Evolutionary conservation across 306 rosid species (phyloP), one percentile per base, ranked within the genome.

Genomic region (Vicia sativa): DNA sequence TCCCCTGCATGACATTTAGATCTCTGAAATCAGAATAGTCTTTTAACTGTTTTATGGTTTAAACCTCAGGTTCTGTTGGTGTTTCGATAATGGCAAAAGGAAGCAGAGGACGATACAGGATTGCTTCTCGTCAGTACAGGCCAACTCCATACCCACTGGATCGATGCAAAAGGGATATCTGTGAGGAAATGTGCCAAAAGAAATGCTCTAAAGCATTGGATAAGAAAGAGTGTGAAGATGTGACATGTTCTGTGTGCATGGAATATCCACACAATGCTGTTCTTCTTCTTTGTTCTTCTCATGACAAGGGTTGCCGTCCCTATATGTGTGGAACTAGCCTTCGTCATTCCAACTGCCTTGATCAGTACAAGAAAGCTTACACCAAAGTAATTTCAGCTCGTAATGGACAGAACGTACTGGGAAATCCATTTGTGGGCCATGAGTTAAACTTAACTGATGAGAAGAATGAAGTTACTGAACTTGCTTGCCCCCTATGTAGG

Each of bases 231-330:
- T 91, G 83, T 81, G 91, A 95, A 72, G 96, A 91, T 64, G 92
- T 88, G 41, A 91, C 95, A 2, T 95, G 99, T 77, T 90, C 99
- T 16, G 97, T 95, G 63, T 91, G 99, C 79, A 95, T 95, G 96
- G 99, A 95, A 74, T 90, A 42, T 77, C 99, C 99, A 55, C 99
- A 95, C 83, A 91, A 91, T 78, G 99, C 99, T 5, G 97, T 91
- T 52, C 97, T 95, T 57, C 96, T 95, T 48, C 96, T 95, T 2
- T 95, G 99, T 65, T 90, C 99, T 31, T 91, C 97, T 41, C 99
- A 91, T 65, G 91, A 88, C 84, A 95, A 91, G 68, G 99, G 99
- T 43, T 95, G 99, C 67, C 97, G 86, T 75, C 89, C 99, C 61
- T 95, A 85, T 71, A 91, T 95, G 99, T 95, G 99, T 67, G 97